phyloP scores from a whole-genome alignment of 805 yeast genomes.

The Metschnikowia cubensis region DNA sequence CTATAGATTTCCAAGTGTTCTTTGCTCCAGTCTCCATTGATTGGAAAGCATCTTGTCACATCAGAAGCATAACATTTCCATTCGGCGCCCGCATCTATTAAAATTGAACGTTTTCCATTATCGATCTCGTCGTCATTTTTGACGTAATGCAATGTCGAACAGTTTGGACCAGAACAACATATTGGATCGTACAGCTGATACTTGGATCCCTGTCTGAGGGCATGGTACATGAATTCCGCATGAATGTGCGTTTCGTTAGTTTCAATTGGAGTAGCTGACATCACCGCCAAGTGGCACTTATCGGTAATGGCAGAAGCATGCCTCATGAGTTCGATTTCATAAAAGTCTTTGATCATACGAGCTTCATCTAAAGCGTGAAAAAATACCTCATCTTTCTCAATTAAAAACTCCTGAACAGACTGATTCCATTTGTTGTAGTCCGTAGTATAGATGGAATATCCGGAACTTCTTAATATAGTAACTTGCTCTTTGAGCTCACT shows the following conservation, averaged over 20 bases:
- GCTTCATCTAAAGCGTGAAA: conserved; percentile 80
- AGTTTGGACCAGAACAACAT: conserved; percentile 88
- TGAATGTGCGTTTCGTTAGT: conserved; percentile 86
- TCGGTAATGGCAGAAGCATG: conserved; percentile 85
- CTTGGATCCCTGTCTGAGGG: conserved; percentile 90
- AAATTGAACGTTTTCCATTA: conserved; percentile 57
- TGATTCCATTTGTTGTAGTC: conserved; percentile 48
- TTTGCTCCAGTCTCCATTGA: conserved; percentile 80
- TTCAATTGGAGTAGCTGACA: conserved; percentile 89
- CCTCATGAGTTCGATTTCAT: conserved; percentile 70
- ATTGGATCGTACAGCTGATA: conserved; percentile 89
- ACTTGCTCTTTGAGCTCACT: conserved; percentile 43
- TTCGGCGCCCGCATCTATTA: conserved; percentile 97
- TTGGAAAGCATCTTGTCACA: conserved; percentile 94
- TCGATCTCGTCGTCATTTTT: conserved; percentile 63
- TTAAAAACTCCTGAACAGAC: conserved; percentile 33
- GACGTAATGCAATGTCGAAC: conserved; percentile 87
- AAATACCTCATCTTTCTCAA: conserved; percentile 45
- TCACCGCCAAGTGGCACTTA: conserved; percentile 83
- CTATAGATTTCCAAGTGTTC: conserved; percentile 84
- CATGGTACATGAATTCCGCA: conserved; percentile 92
- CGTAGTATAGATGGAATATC: conserved; percentile 44
- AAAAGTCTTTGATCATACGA: conserved; percentile 77
- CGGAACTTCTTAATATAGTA: conserved; percentile 22
- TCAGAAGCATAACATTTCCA: conserved; percentile 92